Evolutionary conservation across 805 yeast genomes (phyloP), one percentile per base, ranked within the genome.

Genomic region (Candida namnaoensis): DNA sequence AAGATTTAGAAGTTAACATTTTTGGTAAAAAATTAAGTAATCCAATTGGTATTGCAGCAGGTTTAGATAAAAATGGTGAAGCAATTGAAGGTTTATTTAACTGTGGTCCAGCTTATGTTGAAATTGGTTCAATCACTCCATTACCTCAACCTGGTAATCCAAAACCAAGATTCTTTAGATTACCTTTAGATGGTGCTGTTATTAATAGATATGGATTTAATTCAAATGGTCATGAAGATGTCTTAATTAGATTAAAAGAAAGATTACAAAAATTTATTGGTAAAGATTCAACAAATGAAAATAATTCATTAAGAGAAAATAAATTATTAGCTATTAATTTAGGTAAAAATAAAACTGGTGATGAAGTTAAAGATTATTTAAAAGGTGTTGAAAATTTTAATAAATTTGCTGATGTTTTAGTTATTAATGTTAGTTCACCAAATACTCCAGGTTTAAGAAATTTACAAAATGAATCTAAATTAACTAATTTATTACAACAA

Each of bases 171-270:
- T 86, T 91, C 54, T 91, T 90, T 68, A 76, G 98, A 52, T 69
- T 91, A 44, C 78, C 84, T 6, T 69, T 76, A 48, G 97, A 91
- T 60, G 83, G 78, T 42, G 96, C 97, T 5, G 95, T 91, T 35
- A 87, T 90, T 51, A 91, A 91, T 66, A 73, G 98, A 47, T 91
- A 90, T 58, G 98, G 98, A 2, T 90, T 91, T 72, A 91, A 91
- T 58, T 88, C 97, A 5, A 73, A 76, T 38, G 98, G 98, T 36
- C 96, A 88, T 58, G 75, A 77, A 48, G 73, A 65, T 32, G 95
- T 90, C 24, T 64, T 80, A 41, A 77, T 78, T 2, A 72, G 80
- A n/a, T 69, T 90, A 53, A 73, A 80, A 49, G 51, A 74, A 35
- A 78, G 98, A 51, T 71, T 82, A 42, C 69, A 68, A 37, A 66